Conservation (phyloP, 2,329 filamentous ascomycete species). For the Trichophaea hybrida region DNA sequence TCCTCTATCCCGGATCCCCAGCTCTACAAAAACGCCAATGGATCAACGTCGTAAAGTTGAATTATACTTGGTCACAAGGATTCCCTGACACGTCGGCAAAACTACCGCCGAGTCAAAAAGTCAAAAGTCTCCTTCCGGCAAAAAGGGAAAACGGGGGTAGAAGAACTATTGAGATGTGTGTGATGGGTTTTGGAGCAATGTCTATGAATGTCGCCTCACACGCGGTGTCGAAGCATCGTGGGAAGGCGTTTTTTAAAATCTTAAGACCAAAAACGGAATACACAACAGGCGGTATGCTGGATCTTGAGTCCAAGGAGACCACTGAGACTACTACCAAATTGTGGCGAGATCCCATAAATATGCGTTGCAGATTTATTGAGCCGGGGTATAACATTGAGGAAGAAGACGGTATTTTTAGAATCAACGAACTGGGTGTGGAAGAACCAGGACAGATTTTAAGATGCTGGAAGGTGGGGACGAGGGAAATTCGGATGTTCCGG, state of each 20-base stretch:
- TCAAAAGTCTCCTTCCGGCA: neutral
- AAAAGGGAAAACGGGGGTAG: neutral
- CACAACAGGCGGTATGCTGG: too few species aligned
- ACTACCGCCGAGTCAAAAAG: too few species aligned
- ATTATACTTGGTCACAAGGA: conserved; percentile 22
- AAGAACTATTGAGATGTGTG: neutral
- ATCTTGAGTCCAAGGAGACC: too few species aligned
- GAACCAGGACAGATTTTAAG: conserved; percentile 14
- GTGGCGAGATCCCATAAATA: too few species aligned
- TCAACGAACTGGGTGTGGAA: conserved; percentile 14
- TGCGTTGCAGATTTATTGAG: too few species aligned
- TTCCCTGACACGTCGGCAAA: conserved; percentile 9
- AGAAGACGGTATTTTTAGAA: neutral
- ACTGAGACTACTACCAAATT: too few species aligned
- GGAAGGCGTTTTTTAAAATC: too few species aligned
- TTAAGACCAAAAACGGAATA: too few species aligned
- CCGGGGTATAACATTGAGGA: neutral
- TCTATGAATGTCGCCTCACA: too few species aligned
- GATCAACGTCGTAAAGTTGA: conserved; percentile 25
- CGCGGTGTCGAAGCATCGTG: too few species aligned
- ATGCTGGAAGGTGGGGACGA: conserved; percentile 9
- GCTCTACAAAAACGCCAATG: conserved; percentile 24
- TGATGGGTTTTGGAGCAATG: neutral
- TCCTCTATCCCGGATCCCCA: conserved; percentile 25
- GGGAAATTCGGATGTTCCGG: conserved; percentile 17